A percentile compares a stretch with the other conserved stretches of the same genome.
These are phyloP conservation scores for Thelephora terrestris DNA, from an alignment of 1,284 basidiomycete genomes.

Conservation along the genomic window DNA sequence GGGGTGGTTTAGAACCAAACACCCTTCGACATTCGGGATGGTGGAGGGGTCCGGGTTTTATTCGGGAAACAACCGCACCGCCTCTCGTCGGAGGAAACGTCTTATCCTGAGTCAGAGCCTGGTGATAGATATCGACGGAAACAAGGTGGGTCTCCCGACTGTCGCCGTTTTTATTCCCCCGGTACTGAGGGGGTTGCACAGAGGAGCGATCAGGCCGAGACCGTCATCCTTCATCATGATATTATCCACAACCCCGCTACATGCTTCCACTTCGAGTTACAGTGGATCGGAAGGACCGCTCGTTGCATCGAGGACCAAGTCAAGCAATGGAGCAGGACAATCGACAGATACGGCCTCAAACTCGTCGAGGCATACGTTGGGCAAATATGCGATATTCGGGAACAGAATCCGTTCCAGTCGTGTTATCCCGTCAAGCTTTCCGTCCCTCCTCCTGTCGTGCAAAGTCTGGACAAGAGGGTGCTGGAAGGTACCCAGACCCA, in stretches of 20 bases:
- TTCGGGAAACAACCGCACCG: constrained; percentile 23
- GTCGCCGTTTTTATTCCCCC: background rate
- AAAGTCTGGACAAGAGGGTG: constrained; percentile 58
- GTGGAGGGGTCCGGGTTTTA: constrained; percentile 13
- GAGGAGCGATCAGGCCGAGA: constrained; percentile 82
- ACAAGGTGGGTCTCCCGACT: constrained; percentile 38
- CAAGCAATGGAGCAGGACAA: constrained; percentile 73
- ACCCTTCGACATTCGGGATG: constrained; percentile 27
- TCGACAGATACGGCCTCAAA: constrained; percentile 87
- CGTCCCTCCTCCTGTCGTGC: constrained; percentile 61
- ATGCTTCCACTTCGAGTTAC: constrained; percentile 92
- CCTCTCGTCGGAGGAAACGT: constrained; percentile 45
- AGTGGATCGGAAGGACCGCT: constrained; percentile 96
- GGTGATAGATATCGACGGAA: constrained; percentile 79
- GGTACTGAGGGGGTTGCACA: constrained; percentile 17
- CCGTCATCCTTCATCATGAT: constrained; percentile 83
- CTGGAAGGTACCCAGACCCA: constrained; percentile 51
- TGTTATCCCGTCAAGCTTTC: constrained; percentile 75
- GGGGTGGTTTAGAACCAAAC: constrained; percentile 46
- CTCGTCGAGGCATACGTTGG: constrained; percentile 89
- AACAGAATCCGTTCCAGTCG: constrained; percentile 81
- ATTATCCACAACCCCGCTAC: constrained; percentile 86
- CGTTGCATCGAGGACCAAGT: constrained; percentile 90
- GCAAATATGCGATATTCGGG: constrained; percentile 74
- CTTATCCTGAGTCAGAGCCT: constrained; percentile 80